Evolutionary conservation across 805 yeast genomes (phyloP).

Genomic region (Suhomyces kilbournensis): DNA sequence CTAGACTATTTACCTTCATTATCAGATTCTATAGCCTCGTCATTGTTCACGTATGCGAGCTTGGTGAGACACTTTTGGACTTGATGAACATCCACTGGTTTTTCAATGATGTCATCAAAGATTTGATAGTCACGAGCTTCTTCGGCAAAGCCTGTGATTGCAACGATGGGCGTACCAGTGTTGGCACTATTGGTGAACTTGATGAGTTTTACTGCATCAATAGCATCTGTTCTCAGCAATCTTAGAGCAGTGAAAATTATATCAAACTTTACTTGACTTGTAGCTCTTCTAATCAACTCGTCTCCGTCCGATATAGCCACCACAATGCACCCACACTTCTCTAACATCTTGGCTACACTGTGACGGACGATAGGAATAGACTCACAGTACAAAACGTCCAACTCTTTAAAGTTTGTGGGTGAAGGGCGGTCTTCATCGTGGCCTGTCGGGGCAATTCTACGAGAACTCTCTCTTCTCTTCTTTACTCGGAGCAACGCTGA

Average conservation of each 20-base stretch:
- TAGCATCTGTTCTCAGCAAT: slow-evolving; percentile 62
- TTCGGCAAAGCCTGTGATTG: slow-evolving; percentile 65
- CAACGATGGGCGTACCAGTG: slow-evolving; percentile 71
- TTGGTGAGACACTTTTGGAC: slow-evolving; percentile 22
- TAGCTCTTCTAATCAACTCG: slow-evolving; percentile 75
- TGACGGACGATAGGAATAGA: slow-evolving; percentile 81
- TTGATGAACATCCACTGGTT: slow-evolving; percentile 47
- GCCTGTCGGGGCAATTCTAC: slow-evolving; percentile 19
- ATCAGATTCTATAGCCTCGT: slow-evolving; percentile 30
- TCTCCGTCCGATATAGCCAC: slow-evolving; percentile 76
- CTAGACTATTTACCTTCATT: slow-evolving; percentile 11
- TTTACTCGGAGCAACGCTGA: slow-evolving; percentile 52
- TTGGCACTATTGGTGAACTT: slow-evolving; percentile 76
- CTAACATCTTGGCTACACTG: slow-evolving; percentile 60
- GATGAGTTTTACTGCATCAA: slow-evolving; percentile 75
- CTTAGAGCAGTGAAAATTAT: slow-evolving; percentile 73
- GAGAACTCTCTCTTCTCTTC: slow-evolving; percentile 52
- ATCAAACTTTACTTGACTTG: slow-evolving; percentile 82
- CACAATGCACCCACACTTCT: slow-evolving; percentile 73
- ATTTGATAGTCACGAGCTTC: slow-evolving; percentile 56
- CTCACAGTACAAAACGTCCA: slow-evolving; percentile 80
- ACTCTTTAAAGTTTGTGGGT: slow-evolving; percentile 18
- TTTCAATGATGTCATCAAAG: slow-evolving; percentile 71
- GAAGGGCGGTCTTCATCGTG: slow-evolving; percentile 5
- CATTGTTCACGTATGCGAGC: slow-evolving; percentile 13